Percentiles rank a stretch among this genome's conserved stretches.
These are phyloP conservation scores for Sorghum bicolor DNA, from an alignment of 176 grass and related monocot genomes.

Conservation along the genomic window DNA sequence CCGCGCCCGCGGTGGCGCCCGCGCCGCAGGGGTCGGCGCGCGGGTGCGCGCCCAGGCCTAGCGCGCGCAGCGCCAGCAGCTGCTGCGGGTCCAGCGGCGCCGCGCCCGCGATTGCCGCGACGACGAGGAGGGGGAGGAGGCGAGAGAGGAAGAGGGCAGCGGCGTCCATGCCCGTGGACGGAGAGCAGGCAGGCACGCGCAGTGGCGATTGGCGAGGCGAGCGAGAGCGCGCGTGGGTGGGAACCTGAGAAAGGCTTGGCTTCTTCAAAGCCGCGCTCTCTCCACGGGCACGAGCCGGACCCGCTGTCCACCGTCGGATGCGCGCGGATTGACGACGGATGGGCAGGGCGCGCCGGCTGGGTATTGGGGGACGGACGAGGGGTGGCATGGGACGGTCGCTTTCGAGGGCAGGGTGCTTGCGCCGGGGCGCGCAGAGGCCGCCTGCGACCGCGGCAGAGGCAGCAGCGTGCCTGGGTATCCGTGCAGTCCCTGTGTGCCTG, in stretches of 20 bases:
- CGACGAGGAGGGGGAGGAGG: neutral
- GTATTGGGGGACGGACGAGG: neutral
- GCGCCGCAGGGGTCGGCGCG: constrained; percentile 49
- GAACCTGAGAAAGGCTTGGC: constrained; percentile 24
- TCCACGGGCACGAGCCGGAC: neutral
- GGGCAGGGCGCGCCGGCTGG: neutral
- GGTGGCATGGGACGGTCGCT: constrained; percentile 18
- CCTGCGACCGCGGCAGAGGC: neutral
- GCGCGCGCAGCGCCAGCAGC: constrained; percentile 62
- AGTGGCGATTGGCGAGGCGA: neutral
- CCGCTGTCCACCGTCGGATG: constrained; percentile 10
- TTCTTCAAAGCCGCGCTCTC: constrained; percentile 5
- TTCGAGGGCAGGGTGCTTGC: constrained; percentile 18
- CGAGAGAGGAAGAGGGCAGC: neutral
- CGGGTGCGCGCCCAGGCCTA: constrained; percentile 44
- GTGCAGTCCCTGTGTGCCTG: neutral
- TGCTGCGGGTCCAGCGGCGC: constrained; percentile 71
- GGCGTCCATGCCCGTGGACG: constrained; percentile 21
- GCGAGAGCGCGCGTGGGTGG: constrained; percentile 24
- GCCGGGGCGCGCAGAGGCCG: constrained; percentile 10
- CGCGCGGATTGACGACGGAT: neutral
- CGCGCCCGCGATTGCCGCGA: neutral
- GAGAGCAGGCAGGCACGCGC: neutral
- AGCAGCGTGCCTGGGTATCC: constrained; percentile 9
- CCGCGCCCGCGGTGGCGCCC: neutral